Percentiles rank a stretch among this genome's conserved stretches.
phyloP scores from a whole-genome alignment of 805 yeast species.

The Wickerhamomyces queroliae region DNA sequence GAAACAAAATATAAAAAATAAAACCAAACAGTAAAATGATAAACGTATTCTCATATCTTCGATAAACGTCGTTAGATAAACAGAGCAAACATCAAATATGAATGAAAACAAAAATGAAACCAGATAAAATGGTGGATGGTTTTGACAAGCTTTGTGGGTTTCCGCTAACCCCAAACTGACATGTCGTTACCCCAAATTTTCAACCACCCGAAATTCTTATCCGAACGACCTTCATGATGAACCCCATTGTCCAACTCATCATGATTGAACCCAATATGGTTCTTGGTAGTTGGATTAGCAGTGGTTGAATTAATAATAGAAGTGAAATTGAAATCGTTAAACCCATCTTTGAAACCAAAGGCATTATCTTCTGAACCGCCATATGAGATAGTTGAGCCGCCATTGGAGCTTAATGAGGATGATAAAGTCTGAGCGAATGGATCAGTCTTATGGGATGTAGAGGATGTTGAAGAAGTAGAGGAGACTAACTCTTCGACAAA shows the following conservation, averaged over 20 bases:
- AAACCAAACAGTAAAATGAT: neutral
- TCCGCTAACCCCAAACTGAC: conserved; percentile 23
- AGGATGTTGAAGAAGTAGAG: no score
- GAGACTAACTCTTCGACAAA: conserved; percentile 13
- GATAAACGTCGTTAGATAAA: neutral
- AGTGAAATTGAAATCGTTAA: conserved; percentile 3
- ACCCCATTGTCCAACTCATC: neutral
- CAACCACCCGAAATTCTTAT: conserved; percentile 18
- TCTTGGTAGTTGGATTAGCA: neutral
- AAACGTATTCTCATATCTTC: neutral
- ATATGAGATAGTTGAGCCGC: neutral
- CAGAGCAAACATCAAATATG: neutral
- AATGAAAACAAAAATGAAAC: neutral
- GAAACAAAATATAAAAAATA: neutral
- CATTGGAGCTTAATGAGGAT: conserved; percentile 15
- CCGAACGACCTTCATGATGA: conserved; percentile 3
- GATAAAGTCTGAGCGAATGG: conserved; percentile 10
- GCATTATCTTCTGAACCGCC: neutral
- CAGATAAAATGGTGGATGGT: neutral
- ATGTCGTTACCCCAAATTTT: conserved; percentile 26
- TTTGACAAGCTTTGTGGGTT: neutral
- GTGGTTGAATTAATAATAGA: neutral
- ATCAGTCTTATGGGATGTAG: no score
- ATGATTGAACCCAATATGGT: neutral
- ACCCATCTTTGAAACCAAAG: neutral